Evolutionary conservation across 202 grass and related monocot species (phyloP).

Genomic region (Zizania palustris): DNA sequence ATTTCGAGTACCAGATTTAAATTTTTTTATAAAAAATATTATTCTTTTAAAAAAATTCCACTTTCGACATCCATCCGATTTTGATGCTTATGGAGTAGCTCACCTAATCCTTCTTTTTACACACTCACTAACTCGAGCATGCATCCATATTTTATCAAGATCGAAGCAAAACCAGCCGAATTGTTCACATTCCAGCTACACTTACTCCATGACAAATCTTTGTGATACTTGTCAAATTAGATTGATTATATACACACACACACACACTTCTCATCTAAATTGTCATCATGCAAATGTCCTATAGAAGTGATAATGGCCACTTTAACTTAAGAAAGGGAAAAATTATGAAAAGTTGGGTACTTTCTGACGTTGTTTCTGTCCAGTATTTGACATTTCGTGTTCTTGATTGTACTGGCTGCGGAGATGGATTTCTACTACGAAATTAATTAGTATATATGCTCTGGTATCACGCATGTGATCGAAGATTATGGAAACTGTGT

Average conservation of each 20-base stretch:
- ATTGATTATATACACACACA: not conserved
- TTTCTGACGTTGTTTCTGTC: not conserved
- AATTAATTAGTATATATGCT: not conserved
- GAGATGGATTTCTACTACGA: not conserved
- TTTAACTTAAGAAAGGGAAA: not conserved
- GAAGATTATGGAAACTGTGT: not conserved
- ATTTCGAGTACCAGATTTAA: too few relatives aligned
- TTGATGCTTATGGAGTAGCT: slow-evolving; percentile 38
- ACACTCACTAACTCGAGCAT: not conserved
- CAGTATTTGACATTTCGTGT: not conserved
- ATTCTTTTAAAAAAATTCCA: too few relatives aligned
- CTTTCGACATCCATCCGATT: too few relatives aligned
- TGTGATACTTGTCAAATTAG: not conserved
- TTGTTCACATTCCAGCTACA: not conserved
- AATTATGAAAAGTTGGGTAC: not conserved
- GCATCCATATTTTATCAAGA: slow-evolving; percentile 1
- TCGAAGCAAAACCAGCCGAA: not conserved
- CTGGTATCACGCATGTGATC: not conserved
- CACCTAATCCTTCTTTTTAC: slow-evolving; percentile 52
- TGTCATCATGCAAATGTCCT: slow-evolving; percentile 3
- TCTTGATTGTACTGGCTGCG: too few relatives aligned
- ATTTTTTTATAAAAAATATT: too few relatives aligned
- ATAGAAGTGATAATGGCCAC: not conserved
- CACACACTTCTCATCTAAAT: not conserved
- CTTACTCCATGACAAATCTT: slow-evolving; percentile 7